phyloP scores from a whole-genome alignment of 2,329 filamentous ascomycete genomes.

The Falciphora oryzae region DNA sequence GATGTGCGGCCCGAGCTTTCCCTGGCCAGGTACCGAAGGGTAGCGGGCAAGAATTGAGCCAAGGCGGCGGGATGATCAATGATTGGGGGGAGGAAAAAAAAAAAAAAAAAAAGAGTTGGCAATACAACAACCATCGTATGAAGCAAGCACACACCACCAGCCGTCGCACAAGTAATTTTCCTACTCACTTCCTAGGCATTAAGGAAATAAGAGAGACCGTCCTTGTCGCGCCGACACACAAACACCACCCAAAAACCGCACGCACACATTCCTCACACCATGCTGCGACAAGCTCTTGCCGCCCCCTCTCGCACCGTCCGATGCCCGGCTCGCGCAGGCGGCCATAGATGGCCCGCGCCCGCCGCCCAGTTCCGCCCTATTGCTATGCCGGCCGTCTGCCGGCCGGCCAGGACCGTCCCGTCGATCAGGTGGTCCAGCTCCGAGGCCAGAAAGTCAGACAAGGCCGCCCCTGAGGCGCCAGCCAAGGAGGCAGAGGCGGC shows the following conservation, averaged over 20 bases:
- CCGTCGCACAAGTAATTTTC: not conserved
- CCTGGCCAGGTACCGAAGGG: not conserved
- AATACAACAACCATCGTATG: not conserved
- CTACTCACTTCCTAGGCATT: not conserved
- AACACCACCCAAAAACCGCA: not conserved
- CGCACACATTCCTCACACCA: slow-evolving; percentile 19
- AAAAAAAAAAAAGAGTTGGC: not conserved
- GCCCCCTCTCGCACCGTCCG: slow-evolving; percentile 39
- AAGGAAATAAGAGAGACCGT: not conserved
- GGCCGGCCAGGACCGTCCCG: slow-evolving; percentile 11
- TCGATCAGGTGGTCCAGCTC: slow-evolving; percentile 42
- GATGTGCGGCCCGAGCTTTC: not conserved
- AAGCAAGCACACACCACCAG: slow-evolving; percentile 10
- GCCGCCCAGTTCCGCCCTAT: slow-evolving; percentile 20
- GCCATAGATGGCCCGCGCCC: slow-evolving; percentile 28
- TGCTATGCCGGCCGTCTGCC: slow-evolving; percentile 26
- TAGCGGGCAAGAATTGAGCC: not conserved
- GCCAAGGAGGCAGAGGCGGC: slow-evolving; percentile 22
- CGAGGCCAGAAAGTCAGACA: slow-evolving; percentile 30
- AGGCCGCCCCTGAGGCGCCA: slow-evolving; percentile 23
- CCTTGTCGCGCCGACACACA: not conserved
- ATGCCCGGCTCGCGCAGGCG: slow-evolving; percentile 31
- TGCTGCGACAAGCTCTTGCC: slow-evolving; percentile 41
- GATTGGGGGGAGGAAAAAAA: not conserved
- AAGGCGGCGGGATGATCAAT: not conserved